Conservation (phyloP, 2,329 filamentous ascomycete species). For the Scedosporium apiospermum region DNA sequence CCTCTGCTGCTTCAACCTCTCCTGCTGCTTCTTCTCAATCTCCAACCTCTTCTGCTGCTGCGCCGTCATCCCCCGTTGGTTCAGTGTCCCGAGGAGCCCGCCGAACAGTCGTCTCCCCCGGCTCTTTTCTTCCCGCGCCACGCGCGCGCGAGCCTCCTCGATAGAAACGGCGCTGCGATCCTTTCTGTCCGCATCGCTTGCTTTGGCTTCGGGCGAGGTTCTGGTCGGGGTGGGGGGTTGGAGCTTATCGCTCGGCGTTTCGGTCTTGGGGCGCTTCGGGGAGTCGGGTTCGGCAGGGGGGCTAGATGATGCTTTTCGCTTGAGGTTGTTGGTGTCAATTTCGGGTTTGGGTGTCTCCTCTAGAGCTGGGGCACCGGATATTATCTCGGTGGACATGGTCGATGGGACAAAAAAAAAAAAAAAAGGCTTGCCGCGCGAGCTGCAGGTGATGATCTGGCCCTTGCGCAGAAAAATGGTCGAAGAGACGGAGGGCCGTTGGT, state of each 20-base stretch:
- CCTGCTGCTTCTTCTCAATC: constrained; percentile 74
- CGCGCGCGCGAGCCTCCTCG: constrained; percentile 1
- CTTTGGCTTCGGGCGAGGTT: not conserved
- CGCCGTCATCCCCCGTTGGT: constrained; percentile 50
- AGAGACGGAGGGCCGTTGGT: too few species aligned
- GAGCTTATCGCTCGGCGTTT: not conserved
- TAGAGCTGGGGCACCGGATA: not conserved
- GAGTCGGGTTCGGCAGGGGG: not conserved
- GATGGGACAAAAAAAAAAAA: too few species aligned
- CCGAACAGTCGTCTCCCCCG: constrained; percentile 82
- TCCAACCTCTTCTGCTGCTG: constrained; percentile 64
- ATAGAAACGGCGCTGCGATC: not conserved
- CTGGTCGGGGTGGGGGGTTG: not conserved
- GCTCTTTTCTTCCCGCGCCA: constrained; percentile 63
- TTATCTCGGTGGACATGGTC: not conserved
- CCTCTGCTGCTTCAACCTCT: constrained; percentile 63
- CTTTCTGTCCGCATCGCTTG: not conserved
- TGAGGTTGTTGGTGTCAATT: not conserved
- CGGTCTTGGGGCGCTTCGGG: constrained; percentile 2
- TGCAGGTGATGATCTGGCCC: not conserved
- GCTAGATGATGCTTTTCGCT: not conserved
- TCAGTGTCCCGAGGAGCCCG: constrained; percentile 67
- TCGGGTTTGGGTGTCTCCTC: not conserved
- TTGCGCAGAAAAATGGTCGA: too few species aligned
- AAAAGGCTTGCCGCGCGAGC: not conserved